Evolutionary conservation across 2,329 filamentous ascomycete genomes (phyloP).

Genomic region (Byssochlamys sp.): DNA sequence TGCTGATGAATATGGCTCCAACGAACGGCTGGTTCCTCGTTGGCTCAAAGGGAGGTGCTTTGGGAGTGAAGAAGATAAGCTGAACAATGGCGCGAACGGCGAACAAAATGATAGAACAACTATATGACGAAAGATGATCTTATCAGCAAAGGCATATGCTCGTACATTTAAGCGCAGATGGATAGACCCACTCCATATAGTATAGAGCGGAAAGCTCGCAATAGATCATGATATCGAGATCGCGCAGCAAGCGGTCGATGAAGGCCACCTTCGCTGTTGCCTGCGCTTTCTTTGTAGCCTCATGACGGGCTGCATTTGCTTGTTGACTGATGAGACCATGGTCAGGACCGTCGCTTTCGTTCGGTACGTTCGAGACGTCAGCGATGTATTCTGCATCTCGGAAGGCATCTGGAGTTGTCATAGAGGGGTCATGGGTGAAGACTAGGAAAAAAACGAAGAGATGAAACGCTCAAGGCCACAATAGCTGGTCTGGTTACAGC

Average conservation of each 20-base stretch:
- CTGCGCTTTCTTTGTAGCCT: constrained; percentile 25
- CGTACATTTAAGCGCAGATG: neutral
- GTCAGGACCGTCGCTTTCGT: constrained; percentile 11
- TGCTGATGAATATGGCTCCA: constrained; percentile 45
- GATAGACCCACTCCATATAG: constrained; percentile 50
- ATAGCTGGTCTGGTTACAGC: neutral
- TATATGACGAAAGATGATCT: constrained; percentile 15
- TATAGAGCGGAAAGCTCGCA: constrained; percentile 53
- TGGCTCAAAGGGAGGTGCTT: constrained; percentile 43
- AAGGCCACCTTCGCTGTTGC: constrained; percentile 35
- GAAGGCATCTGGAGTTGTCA: constrained; percentile 37
- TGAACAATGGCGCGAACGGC: constrained; percentile 47
- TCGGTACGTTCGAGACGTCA: constrained; percentile 34
- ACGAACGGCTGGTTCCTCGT: constrained; percentile 46
- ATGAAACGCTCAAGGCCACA: constrained; percentile 1
- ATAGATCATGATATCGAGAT: constrained; percentile 52
- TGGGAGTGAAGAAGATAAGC: constrained; percentile 50
- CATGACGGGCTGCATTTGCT: constrained; percentile 7
- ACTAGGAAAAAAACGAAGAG: constrained; percentile 5
- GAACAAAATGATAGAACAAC: constrained; percentile 51
- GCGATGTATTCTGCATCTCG: constrained; percentile 39
- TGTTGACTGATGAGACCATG: neutral
- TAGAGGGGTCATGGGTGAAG: constrained; percentile 36
- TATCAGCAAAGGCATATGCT: neutral
- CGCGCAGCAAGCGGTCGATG: constrained; percentile 48